Base-by-base conservation (phyloP, 345 rosid genomes). In the Ricinus communis region DNA sequence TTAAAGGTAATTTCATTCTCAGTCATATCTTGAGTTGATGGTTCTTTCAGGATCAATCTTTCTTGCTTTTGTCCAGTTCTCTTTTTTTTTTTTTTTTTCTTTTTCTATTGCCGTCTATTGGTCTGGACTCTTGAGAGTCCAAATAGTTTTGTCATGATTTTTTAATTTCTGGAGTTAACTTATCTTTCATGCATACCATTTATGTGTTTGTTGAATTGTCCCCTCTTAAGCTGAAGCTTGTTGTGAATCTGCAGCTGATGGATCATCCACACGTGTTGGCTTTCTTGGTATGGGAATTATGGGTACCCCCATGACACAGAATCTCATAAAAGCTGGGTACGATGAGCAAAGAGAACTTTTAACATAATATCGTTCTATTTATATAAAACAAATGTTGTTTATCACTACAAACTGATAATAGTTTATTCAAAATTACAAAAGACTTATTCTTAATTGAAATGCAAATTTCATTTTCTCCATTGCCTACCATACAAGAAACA, bases 291-390 rank as follows among this genome's bases (percentile, higher is more conserved):
- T 88, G 74, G 98, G 98, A 80, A 91, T 93, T 78, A 93, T 93
- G 98, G 98, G 96, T 66, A 69, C 87, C 66, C 97, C 98, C 40
- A 93, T 91, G 98, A 94, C 97, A 31, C 91, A 79, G 54, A 93
- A 93, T 86, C 98, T 93, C 85, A 70, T 93, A 63, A 93, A 88
- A 76, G 89, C 94, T 57, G 98, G 97, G 97, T 91, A 91, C 25
- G 75, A n/a, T 46, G 10, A 63, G 30, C 62, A 31, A 15, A 28
- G 45, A 51, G 59, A 77, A 63, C 51, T 51, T 16, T 24, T 53
- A 25, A 19, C 19, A 30, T 11, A 33, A 6, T 54, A 21, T 49
- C 16, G 16, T 12, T 15, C 19, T 18, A 7, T 36, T 14, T 8
- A 33, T 50, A 66, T 40, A 22, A 8, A 40, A 59, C n/a, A n/a